Evolutionary conservation across 2,329 filamentous ascomycete genomes (phyloP), one percentile per base, ranked within the genome.

Genomic region (Chlorencoelia australis): DNA sequence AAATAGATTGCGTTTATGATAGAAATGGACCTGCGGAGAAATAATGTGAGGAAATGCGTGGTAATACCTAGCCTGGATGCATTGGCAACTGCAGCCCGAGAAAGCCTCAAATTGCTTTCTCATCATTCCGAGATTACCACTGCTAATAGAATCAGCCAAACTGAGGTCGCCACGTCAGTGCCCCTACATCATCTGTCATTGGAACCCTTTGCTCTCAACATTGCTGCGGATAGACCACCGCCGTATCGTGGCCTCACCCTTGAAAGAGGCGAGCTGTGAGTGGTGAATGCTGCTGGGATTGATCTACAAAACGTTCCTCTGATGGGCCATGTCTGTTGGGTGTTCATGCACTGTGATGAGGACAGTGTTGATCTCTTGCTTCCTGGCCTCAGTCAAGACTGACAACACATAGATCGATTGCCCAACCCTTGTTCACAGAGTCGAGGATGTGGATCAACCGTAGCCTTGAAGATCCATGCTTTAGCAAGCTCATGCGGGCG

Each of bases 131-230:
- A n/a, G n/a, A n/a, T n/a, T n/a, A n/a, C n/a, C n/a, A n/a, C n/a
- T n/a, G n/a, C n/a, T n/a, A n/a, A n/a, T n/a, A n/a, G n/a, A n/a
- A 29, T 41, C 41, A 50, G 40, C 52, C 54, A 56, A 47, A 49
- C 33, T 49, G 32, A 51, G 43, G 25, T 43, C 43, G 54, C 53
- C 54, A 56, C 54, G 53, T 56, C 47, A 51, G 46, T 49, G 37
- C 28, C 36, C 36, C 21, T 34, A 30, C 31, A 31, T 30, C 29
- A 37, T 26, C 41, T 42, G 33, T 39, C 39, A 47, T 48, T 52
- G 42, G 46, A 41, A 49, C 45, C 20, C 13, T 37, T 31, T 37
- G 42, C 32, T 30, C 46, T 42, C 36, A 43, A 44, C 33, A 32
- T 38, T 33, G 30, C 35, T 34, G 28, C 25, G 36, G 24, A 31